Conservation (phyloP, 306 rosid species). For the Adenanthera pavonina region DNA sequence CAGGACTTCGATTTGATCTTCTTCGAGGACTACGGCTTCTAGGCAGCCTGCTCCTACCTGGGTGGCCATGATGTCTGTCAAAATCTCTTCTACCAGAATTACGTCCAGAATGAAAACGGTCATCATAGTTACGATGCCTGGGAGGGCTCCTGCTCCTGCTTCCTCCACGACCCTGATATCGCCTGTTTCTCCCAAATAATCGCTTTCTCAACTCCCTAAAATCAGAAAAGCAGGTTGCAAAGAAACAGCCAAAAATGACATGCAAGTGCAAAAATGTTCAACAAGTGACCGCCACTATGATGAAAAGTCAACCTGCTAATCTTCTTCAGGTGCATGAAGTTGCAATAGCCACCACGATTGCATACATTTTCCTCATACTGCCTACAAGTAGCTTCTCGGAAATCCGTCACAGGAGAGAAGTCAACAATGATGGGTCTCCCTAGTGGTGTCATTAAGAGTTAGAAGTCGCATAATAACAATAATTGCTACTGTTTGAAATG, state of each 20-base stretch:
- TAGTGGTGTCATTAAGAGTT: constrained; percentile 34
- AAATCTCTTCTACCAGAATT: constrained; percentile 71
- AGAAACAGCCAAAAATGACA: neutral
- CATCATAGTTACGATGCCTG: constrained; percentile 73
- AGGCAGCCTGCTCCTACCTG: constrained; percentile 69
- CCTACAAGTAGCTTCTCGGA: constrained; percentile 99
- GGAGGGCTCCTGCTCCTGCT: constrained; percentile 94
- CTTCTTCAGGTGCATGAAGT: constrained; percentile 97
- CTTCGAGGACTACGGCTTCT: constrained; percentile 96
- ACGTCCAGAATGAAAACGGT: constrained; percentile 74
- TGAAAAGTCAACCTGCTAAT: constrained; percentile 72
- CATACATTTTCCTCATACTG: constrained; percentile 99
- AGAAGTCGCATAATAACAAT: constrained; percentile 32
- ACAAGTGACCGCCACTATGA: neutral
- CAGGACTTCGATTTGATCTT: constrained; percentile 81
- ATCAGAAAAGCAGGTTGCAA: constrained; percentile 1
- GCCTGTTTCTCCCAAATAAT: constrained; percentile 82
- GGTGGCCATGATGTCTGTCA: constrained; percentile 71
- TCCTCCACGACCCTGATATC: constrained; percentile 68
- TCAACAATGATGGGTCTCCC: constrained; percentile 97
- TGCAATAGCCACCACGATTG: constrained; percentile 97
- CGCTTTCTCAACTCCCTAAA: constrained; percentile 89
- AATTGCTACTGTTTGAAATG: neutral
- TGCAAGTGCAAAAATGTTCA: neutral
- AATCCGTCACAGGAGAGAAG: constrained; percentile 98